Evolutionary conservation across 1,284 basidiomycete species (phyloP).

Genomic region (Grifola frondosa): DNA sequence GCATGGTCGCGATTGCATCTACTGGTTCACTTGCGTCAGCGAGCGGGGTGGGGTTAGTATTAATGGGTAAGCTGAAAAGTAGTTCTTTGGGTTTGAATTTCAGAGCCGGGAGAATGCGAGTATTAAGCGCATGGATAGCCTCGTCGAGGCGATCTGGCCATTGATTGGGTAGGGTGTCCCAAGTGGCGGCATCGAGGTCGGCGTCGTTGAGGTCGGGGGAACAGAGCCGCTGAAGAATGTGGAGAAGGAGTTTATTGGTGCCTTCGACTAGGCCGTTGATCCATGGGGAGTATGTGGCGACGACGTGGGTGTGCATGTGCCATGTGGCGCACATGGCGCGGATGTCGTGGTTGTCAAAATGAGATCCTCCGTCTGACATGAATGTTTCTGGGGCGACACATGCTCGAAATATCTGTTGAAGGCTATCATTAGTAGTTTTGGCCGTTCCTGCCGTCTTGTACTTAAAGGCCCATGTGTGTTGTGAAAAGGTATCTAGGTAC

Average conservation of each 20-base stretch:
- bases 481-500: slow-evolving; percentile 30
- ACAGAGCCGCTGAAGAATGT: slow-evolving; percentile 29
- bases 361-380: slow-evolving; percentile 38
- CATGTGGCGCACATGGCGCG: slow-evolving; percentile 26
- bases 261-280: slow-evolving; percentile 37
- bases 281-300: slow-evolving; percentile 40
- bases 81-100: slow-evolving; percentile 31
- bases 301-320: slow-evolving; percentile 21
- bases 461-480: slow-evolving; percentile 28
- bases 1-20: slow-evolving; percentile 7
- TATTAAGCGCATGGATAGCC: slow-evolving; percentile 29
- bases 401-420: slow-evolving; percentile 22
- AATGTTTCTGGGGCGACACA: slow-evolving; percentile 31
- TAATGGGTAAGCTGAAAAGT: slow-evolving; percentile 24
- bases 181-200: slow-evolving; percentile 12
- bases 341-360: slow-evolving; percentile 38
- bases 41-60: slow-evolving; percentile 19
- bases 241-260: slow-evolving; percentile 32
- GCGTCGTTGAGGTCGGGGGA: slow-evolving; percentile 33
- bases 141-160: slow-evolving; percentile 36
- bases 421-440: slow-evolving; percentile 24
- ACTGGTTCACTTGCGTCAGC: background rate
- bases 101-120: slow-evolving; percentile 21
- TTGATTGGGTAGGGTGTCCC: slow-evolving; percentile 13
- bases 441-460: slow-evolving; percentile 25